Evolutionary conservation across 2,329 filamentous ascomycete genomes (phyloP).

Genomic region (Pyrenochaeta sp.): DNA sequence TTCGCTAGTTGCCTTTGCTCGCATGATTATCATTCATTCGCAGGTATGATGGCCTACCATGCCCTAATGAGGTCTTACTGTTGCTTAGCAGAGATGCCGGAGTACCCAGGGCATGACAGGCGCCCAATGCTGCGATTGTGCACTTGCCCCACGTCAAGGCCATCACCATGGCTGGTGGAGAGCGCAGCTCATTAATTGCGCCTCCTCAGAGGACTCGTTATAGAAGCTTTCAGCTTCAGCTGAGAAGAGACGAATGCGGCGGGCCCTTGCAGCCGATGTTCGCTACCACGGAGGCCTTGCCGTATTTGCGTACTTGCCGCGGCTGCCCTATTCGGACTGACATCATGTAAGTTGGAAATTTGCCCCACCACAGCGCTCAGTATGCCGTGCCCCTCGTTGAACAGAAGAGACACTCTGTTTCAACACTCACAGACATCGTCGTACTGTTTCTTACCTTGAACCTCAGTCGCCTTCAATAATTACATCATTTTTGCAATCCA

Average conservation of each 20-base stretch:
- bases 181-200: neutral
- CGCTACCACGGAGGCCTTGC: neutral
- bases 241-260: neutral
- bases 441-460: neutral
- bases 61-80: neutral
- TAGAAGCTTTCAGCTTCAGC: neutral
- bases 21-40: neutral
- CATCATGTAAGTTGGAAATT: slow-evolving; percentile 13
- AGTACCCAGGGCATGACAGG: neutral
- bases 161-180: too few species aligned
- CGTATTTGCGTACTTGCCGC: neutral
- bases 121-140: neutral
- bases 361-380: slow-evolving; percentile 15
- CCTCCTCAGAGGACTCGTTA: neutral
- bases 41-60: neutral
- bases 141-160: neutral
- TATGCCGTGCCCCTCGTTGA: slow-evolving; percentile 19
- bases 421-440: neutral
- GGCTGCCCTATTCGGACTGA: slow-evolving; percentile 1
- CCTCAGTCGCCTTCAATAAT: neutral
- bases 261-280: neutral
- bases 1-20: neutral
- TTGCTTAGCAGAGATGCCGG: neutral
- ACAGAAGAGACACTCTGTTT: neutral
- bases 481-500: slow-evolving; percentile 10